Conservation (phyloP, 176 grass and related monocot genomes). For the Oropetium thomaeum region DNA sequence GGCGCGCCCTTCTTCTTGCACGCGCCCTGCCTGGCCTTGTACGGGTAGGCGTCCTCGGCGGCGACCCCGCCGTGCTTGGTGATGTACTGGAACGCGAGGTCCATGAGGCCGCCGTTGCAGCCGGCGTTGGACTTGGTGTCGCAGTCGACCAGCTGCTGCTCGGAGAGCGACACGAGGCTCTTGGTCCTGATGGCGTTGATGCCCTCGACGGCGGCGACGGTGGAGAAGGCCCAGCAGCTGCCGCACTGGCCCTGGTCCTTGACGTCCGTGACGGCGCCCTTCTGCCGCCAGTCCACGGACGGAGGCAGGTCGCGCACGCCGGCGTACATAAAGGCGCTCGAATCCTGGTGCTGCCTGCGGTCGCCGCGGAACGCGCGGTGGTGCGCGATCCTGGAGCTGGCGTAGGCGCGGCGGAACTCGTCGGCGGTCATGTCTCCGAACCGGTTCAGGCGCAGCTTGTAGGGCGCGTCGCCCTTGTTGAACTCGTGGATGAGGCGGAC, state of each 20-base stretch:
- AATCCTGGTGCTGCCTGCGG: background rate
- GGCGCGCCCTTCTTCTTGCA: constrained; percentile 18
- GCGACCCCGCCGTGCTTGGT: constrained; percentile 47
- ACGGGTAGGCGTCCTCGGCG: constrained; percentile 38
- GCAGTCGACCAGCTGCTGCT: constrained; percentile 77
- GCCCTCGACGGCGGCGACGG: constrained; percentile 57
- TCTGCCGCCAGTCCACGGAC: constrained; percentile 67
- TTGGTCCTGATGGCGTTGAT: constrained; percentile 62
- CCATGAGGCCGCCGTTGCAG: constrained; percentile 66
- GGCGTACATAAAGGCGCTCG: constrained; percentile 38
- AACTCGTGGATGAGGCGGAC: constrained; percentile 67
- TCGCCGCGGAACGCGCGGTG: constrained; percentile 47
- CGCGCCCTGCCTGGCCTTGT: constrained; percentile 16
- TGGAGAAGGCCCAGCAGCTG: constrained; percentile 75
- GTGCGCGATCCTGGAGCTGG: constrained; percentile 51
- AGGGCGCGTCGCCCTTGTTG: constrained; percentile 67
- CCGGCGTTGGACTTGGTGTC: constrained; percentile 50
- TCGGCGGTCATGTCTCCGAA: constrained; percentile 78
- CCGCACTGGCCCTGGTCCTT: constrained; percentile 87
- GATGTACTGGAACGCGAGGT: constrained; percentile 67
- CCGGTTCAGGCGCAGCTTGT: constrained; percentile 81
- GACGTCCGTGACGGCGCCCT: constrained; percentile 54
- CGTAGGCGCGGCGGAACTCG: constrained; percentile 64
- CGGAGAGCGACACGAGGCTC: constrained; percentile 50
- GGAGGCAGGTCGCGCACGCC: constrained; percentile 17